Percentiles rank a stretch among this genome's conserved stretches.
Conservation (phyloP, 495 filamentous ascomycete species). For the Trypethelium eluteriae region DNA sequence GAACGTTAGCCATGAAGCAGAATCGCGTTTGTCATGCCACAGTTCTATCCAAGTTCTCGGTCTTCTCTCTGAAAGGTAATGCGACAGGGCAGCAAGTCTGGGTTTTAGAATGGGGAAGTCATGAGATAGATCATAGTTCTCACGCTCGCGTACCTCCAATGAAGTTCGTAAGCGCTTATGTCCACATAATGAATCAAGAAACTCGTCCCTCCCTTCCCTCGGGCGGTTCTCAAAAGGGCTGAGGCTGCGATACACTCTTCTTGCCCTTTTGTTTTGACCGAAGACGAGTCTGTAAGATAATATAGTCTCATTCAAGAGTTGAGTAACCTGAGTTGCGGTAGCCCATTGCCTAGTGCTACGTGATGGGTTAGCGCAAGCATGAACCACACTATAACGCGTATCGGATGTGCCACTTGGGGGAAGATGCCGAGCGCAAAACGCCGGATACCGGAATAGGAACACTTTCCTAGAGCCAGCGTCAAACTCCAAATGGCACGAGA, state of each 20-base stretch:
- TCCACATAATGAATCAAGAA: neutral
- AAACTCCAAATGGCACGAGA: constrained; percentile 26
- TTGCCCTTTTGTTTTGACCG: constrained; percentile 22
- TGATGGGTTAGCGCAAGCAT: constrained; percentile 16
- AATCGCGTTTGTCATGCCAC: constrained; percentile 21
- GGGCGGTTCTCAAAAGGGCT: constrained; percentile 21
- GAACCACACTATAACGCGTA: neutral
- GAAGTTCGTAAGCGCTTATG: neutral
- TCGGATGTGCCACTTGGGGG: constrained; percentile 8
- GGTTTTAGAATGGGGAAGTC: constrained; percentile 22
- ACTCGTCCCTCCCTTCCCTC: constrained; percentile 12
- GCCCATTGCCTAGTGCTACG: constrained; percentile 15
- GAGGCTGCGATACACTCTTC: constrained; percentile 21
- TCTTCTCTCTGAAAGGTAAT: constrained; percentile 12
- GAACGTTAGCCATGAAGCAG: constrained; percentile 18
- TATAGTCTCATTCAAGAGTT: constrained; percentile 21
- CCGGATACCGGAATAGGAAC: constrained; percentile 25
- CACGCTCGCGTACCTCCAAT: neutral
- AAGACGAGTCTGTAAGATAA: constrained; percentile 27
- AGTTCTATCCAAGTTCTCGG: constrained; percentile 20
- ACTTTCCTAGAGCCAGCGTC: constrained; percentile 13
- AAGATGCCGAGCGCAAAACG: constrained; percentile 21
- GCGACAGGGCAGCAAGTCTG: constrained; percentile 15
- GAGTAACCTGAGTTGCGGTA: constrained; percentile 15
- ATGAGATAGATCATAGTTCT: neutral